Evolutionary conservation across 1,284 basidiomycete genomes (phyloP).

Genomic region (Termitomyces sp.): DNA sequence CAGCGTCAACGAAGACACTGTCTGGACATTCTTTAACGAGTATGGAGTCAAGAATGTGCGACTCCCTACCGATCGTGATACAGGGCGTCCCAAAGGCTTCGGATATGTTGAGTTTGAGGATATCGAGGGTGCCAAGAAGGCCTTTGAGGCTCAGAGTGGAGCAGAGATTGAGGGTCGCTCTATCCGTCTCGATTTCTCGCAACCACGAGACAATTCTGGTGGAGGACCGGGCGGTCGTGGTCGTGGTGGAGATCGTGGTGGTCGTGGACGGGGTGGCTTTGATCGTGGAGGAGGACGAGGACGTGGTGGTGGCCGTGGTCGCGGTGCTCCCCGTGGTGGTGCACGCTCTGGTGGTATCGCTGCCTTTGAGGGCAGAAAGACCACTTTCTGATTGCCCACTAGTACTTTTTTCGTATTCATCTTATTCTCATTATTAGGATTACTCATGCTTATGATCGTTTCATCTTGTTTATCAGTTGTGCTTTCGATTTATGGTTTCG

Average conservation of each 20-base stretch:
- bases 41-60: slow-evolving; percentile 89
- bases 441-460: slow-evolving; percentile 2
- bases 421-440: not conserved
- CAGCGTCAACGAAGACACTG: slow-evolving; percentile 72
- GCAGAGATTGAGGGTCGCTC: slow-evolving; percentile 80
- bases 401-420: not conserved
- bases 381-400: slow-evolving; percentile 51
- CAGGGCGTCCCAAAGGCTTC: slow-evolving; percentile 91
- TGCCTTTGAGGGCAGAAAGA: slow-evolving; percentile 76
- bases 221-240: slow-evolving; percentile 46
- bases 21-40: slow-evolving; percentile 92
- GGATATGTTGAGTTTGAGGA: slow-evolving; percentile 94
- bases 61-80: slow-evolving; percentile 90
- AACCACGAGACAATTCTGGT: slow-evolving; percentile 59
- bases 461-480: slow-evolving; percentile 10
- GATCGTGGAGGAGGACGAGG: slow-evolving; percentile 44
- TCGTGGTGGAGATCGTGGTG: slow-evolving; percentile 45
- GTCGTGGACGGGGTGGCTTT: slow-evolving; percentile 30
- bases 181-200: slow-evolving; percentile 87
- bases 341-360: slow-evolving; percentile 64
- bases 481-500: not conserved
- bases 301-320: slow-evolving; percentile 38
- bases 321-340: slow-evolving; percentile 24
- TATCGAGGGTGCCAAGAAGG: slow-evolving; percentile 78
- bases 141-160: slow-evolving; percentile 68